Base-by-base conservation (phyloP, 2,329 filamentous ascomycete species). In the Pleurostoma richardsiae region DNA sequence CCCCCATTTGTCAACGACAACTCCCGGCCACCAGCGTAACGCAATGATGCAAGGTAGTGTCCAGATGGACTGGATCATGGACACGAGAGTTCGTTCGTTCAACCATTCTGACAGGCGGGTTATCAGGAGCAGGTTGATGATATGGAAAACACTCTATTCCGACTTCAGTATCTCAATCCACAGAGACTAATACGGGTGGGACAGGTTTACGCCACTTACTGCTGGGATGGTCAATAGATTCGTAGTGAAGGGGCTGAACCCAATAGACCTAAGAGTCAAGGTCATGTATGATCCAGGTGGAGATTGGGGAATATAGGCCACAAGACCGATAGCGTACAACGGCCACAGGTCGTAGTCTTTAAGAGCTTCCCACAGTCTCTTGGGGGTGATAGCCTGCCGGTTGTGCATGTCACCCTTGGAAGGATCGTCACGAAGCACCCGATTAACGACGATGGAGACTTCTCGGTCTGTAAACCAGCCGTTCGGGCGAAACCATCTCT, bases 311-410 rank as follows among this genome's bases (percentile, higher is more conserved):
- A 79, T 74, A 38, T 70, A 67, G 41, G 69, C 70, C 0, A 68
- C 58, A 1, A 79, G 54, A 1, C 75, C 76, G 11, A 79, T 65
- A 4, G 72, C 43, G 50, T 82, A 82, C 5, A 80, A 57, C 0
- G 77, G 77, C 74, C 74, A 83, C 47, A 83, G 65, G 50, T 82
- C 75, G 47, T 76, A 82, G 53, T 82, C 79, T 3, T 62, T 65
- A 5, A 80, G 56, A 4, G 72, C 68, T 11, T 71, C 56, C 69
- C 73, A 76, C 1, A 80, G 66, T 3, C 70, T 62, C 7, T 61
- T 64, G 3, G 66, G 63, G 1, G 71, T 75, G n/a, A 82, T 65
- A 1, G 72, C 69, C 56, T 81, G 69, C 5, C 78, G 71, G 48
- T 81, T 82, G 55, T 81, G 75, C 74, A 83, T 80, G 43, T 72